Evolutionary conservation across 208 protist species (phyloP).

Genomic region (Crithidia fasciculata): DNA sequence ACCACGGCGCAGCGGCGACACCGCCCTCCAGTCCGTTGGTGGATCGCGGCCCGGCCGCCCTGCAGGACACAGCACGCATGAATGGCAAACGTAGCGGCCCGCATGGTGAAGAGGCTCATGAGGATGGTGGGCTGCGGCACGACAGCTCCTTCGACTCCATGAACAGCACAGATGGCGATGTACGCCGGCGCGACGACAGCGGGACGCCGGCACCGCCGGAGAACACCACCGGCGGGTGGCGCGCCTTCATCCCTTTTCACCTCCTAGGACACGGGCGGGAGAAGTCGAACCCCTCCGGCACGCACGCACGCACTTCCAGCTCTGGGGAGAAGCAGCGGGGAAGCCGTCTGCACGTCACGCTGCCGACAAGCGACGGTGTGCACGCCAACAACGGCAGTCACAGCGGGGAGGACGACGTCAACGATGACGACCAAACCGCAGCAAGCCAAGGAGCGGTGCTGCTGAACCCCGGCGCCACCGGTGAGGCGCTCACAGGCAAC

Average conservation of each 20-base stretch:
- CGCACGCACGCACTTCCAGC: not conserved
- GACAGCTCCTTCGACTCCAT: not conserved
- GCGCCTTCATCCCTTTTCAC: conserved; percentile 15
- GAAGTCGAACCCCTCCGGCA: not conserved
- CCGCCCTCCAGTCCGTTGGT: not conserved
- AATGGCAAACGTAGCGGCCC: not conserved
- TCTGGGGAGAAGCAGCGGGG: not conserved
- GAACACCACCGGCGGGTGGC: not conserved
- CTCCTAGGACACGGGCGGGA: conserved; percentile 6
- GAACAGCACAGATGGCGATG: not conserved
- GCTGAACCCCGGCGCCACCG: conserved; percentile 27
- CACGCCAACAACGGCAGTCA: conserved; percentile 1
- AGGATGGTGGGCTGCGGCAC: too few relatives aligned
- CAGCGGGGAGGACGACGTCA: conserved; percentile 2
- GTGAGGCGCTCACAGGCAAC: conserved; percentile 5
- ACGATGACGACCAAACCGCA: conserved; percentile 1
- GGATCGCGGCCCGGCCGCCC: too few relatives aligned
- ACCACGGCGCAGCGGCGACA: not conserved
- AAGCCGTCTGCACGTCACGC: not conserved
- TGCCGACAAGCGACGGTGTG: not conserved
- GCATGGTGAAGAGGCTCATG: not conserved
- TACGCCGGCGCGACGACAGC: not conserved
- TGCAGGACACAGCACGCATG: too few relatives aligned
- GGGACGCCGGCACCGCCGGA: not conserved
- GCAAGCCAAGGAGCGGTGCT: conserved; percentile 6